Evolutionary conservation across 2,329 filamentous ascomycete species (phyloP).

Genomic region (Dichotomopilus funicola): DNA sequence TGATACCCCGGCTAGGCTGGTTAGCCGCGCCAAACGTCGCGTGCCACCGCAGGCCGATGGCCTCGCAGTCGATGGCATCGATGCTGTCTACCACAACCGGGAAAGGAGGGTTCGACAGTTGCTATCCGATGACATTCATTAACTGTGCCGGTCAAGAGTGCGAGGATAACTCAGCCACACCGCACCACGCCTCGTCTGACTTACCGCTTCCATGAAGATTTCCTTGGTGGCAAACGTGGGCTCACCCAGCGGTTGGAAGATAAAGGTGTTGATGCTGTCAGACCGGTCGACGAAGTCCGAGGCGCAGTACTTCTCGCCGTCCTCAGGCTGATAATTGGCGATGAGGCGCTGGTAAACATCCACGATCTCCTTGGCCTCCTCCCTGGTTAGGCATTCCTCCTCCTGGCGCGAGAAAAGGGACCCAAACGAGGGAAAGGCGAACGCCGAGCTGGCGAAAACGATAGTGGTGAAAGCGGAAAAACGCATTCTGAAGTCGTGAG

Average conservation of each 20-base stretch:
- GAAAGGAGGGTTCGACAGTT: constrained; percentile 26
- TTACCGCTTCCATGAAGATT: constrained; percentile 27
- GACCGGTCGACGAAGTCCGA: constrained; percentile 28
- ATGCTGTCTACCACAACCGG: constrained; percentile 26
- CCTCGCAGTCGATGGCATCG: constrained; percentile 28
- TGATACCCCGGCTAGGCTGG: constrained; percentile 27
- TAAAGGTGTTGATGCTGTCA: constrained; percentile 31
- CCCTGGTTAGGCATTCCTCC: constrained; percentile 21
- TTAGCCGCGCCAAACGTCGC: constrained; percentile 28
- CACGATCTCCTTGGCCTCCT: constrained; percentile 25
- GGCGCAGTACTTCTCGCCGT: constrained; percentile 27
- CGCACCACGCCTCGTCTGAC: neutral
- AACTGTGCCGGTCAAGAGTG: neutral
- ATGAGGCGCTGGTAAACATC: constrained; percentile 27
- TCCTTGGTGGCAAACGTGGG: constrained; percentile 29
- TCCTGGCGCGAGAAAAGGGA: constrained; percentile 13
- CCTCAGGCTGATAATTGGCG: constrained; percentile 26
- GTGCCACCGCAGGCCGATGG: constrained; percentile 27
- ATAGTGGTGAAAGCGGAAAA: constrained; percentile 16
- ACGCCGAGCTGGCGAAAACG: constrained; percentile 21
- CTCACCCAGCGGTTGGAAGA: constrained; percentile 26
- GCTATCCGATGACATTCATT: constrained; percentile 2
- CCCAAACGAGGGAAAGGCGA: constrained; percentile 18
- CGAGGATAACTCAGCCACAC: neutral
- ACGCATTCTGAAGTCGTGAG: constrained; percentile 18